Evolutionary conservation across 2,329 filamentous ascomycete species (phyloP).

Genomic region (Colletotrichum lupini): DNA sequence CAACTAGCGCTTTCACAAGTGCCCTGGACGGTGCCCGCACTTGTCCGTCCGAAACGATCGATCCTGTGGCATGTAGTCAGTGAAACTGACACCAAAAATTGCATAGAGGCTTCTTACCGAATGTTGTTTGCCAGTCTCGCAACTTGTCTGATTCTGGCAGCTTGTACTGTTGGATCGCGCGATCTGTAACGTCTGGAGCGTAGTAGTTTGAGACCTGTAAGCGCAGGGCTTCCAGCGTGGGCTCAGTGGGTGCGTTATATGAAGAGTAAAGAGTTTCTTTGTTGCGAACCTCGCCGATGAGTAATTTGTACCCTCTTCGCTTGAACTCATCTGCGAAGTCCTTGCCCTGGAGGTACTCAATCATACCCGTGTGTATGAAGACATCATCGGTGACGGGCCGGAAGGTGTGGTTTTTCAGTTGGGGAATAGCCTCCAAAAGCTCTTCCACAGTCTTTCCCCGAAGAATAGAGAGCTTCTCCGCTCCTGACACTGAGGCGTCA

Average conservation of each 20-base stretch:
- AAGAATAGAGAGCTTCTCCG: slow-evolving; percentile 46
- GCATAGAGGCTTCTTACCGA: slow-evolving; percentile 41
- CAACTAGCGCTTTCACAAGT: slow-evolving; percentile 43
- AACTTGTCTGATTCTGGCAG: slow-evolving; percentile 44
- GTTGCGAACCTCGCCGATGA: slow-evolving; percentile 56
- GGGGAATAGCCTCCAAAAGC: slow-evolving; percentile 47
- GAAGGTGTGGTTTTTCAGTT: slow-evolving; percentile 57
- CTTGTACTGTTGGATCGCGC: slow-evolving; percentile 48
- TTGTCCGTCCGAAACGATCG: slow-evolving; percentile 53
- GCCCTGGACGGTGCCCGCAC: slow-evolving; percentile 50
- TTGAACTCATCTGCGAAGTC: slow-evolving; percentile 51
- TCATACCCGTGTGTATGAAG: slow-evolving; percentile 52
- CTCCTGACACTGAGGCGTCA: slow-evolving; percentile 33
- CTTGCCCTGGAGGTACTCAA: slow-evolving; percentile 49
- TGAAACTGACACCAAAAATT: neutral
- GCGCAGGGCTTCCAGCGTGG: slow-evolving; percentile 46
- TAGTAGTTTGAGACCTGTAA: slow-evolving; percentile 57
- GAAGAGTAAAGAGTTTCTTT: slow-evolving; percentile 56
- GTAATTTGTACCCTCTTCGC: slow-evolving; percentile 45
- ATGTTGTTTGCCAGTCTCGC: slow-evolving; percentile 50
- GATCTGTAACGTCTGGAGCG: slow-evolving; percentile 48
- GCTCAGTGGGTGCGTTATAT: slow-evolving; percentile 49
- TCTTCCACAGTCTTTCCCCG: slow-evolving; percentile 45
- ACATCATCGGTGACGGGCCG: slow-evolving; percentile 54
- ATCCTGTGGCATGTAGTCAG: neutral